Evolutionary conservation across 2,329 filamentous ascomycete species (phyloP).

Genomic region (Paraphoma chrysanthemicola): DNA sequence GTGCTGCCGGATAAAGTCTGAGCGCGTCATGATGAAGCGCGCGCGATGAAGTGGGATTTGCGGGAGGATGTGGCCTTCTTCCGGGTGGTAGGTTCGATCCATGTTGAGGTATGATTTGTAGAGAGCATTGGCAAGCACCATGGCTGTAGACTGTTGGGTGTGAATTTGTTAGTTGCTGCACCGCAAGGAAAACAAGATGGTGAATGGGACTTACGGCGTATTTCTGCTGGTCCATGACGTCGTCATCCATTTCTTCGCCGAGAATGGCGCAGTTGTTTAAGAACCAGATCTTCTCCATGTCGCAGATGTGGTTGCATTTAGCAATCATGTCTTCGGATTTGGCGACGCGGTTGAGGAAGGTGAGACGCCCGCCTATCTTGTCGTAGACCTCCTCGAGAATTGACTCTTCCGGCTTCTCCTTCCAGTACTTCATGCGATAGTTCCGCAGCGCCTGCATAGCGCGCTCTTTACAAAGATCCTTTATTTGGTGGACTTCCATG

Average conservation of each 20-base stretch:
- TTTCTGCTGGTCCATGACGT: conserved; percentile 98
- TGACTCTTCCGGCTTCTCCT: conserved; percentile 62
- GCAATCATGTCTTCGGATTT: conserved; percentile 80
- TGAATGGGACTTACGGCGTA: conserved; percentile 72
- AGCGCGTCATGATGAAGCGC: conserved; percentile 86
- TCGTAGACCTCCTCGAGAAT: conserved; percentile 82
- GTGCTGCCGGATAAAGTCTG: conserved; percentile 91
- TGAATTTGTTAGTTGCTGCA: too few relatives aligned
- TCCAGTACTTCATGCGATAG: conserved; percentile 82
- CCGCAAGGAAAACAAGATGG: neutral
- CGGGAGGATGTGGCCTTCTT: conserved; percentile 77
- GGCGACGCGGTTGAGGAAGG: conserved; percentile 89
- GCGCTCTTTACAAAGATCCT: conserved; percentile 79
- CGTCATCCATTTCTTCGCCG: conserved; percentile 84
- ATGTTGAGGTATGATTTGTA: conserved; percentile 80
- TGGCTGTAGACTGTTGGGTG: conserved; percentile 74
- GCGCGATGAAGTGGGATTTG: conserved; percentile 61
- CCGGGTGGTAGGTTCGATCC: conserved; percentile 67
- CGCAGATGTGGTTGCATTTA: conserved; percentile 76
- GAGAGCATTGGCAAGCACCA: conserved; percentile 89
- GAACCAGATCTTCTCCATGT: conserved; percentile 78
- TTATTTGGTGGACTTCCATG: conserved; percentile 90
- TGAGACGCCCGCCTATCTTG: conserved; percentile 84
- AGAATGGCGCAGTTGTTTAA: conserved; percentile 79
- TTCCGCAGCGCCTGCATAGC: conserved; percentile 78